Percentiles rank a stretch among this genome's conserved stretches.
These are phyloP conservation scores for Terana coerulea DNA, from an alignment of 768 basidiomycete genomes.

Conservation along the genomic window DNA sequence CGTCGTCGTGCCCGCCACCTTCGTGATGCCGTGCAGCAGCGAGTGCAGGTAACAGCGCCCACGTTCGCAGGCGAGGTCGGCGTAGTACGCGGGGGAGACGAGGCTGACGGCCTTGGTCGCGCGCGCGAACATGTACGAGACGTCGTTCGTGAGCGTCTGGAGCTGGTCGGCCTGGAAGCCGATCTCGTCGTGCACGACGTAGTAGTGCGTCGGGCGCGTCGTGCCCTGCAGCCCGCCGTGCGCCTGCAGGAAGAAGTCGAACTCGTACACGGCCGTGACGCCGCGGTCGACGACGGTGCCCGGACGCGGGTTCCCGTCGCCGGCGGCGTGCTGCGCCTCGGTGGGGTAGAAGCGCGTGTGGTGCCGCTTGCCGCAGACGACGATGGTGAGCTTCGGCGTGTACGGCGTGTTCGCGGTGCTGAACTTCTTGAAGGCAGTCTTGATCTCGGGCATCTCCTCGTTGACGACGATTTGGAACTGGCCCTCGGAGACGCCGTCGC, in stretches of 20 bases:
- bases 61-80: constrained; percentile 49
- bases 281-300: constrained; percentile 55
- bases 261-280: constrained; percentile 50
- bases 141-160: constrained; percentile 50
- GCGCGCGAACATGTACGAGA: constrained; percentile 55
- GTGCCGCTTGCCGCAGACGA: constrained; percentile 56
- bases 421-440: constrained; percentile 39
- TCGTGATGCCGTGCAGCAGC: constrained; percentile 39
- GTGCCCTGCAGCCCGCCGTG: constrained; percentile 46
- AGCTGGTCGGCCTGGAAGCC: constrained; percentile 44
- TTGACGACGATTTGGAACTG: constrained; percentile 44
- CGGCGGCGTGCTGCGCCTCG: constrained; percentile 36
- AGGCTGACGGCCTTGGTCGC: constrained; percentile 52
- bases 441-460: constrained; percentile 42
- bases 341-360: constrained; percentile 57
- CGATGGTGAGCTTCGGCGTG: constrained; percentile 45
- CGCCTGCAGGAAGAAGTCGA: constrained; percentile 52
- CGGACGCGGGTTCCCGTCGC: constrained; percentile 47
- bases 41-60: constrained; percentile 51
- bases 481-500: constrained; percentile 78
- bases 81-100: constrained; percentile 43
- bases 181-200: constrained; percentile 52
- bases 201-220: constrained; percentile 52
- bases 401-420: constrained; percentile 33
- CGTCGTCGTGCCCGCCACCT: constrained; percentile 24